These are phyloP conservation scores for Gastrodia elata DNA, from an alignment of 106 monocot species.

Conservation along the genomic window DNA sequence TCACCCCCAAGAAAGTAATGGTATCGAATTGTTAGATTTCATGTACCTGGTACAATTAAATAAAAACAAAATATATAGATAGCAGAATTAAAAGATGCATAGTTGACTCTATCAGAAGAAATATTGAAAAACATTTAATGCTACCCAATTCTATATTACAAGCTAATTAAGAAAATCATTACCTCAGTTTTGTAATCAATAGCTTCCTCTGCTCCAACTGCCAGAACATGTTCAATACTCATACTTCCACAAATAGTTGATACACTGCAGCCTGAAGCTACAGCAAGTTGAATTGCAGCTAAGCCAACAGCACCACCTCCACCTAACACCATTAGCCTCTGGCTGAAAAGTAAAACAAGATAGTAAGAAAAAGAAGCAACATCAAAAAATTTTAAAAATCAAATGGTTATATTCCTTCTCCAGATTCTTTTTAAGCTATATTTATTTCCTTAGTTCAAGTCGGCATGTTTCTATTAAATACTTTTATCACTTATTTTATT, in stretches of 20 bases:
- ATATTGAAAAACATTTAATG: neutral
- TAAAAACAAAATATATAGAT: neutral
- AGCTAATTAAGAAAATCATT: neutral
- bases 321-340: constrained; percentile 82
- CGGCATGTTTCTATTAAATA: no score
- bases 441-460: no score
- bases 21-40: neutral
- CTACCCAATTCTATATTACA: neutral
- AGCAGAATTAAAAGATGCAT: neutral
- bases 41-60: neutral
- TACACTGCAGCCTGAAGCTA: constrained; percentile 66
- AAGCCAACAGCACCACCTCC: constrained; percentile 98
- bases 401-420: no score
- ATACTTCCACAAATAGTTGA: constrained; percentile 74
- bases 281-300: constrained; percentile 87
- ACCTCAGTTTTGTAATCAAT: constrained; percentile 86
- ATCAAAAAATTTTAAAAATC: constrained; percentile 4
- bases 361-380: neutral
- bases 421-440: no score
- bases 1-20: neutral
- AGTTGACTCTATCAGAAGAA: neutral
- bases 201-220: constrained; percentile 83
- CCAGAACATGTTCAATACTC: constrained; percentile 66
- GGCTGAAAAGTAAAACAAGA: constrained; percentile 25
- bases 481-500: no score